Conservation (phyloP, 2,329 filamentous ascomycete species). For the Nannizziopsis barbatae region DNA sequence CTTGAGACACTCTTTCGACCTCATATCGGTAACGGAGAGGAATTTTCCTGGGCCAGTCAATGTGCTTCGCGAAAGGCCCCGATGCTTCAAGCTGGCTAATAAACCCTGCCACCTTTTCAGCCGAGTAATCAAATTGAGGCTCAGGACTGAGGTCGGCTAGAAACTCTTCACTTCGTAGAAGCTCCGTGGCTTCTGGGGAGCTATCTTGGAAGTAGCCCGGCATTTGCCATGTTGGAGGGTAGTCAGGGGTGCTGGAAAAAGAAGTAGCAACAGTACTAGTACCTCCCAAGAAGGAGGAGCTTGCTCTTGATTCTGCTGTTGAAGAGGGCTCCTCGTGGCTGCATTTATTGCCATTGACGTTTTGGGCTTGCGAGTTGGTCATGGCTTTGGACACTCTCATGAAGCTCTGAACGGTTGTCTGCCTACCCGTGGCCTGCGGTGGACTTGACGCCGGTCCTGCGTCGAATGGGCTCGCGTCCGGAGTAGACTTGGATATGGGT, state of each 20-base stretch:
- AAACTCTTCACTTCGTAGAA: slow-evolving; percentile 5
- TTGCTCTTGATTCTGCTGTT: background rate
- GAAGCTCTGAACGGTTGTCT: slow-evolving; percentile 1
- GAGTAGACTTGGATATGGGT: background rate
- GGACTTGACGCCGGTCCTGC: background rate
- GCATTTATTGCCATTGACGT: background rate
- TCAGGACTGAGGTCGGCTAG: background rate
- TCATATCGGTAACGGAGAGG: slow-evolving; percentile 31
- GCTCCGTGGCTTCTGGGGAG: background rate
- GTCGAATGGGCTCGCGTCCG: background rate
- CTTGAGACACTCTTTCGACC: slow-evolving; percentile 26
- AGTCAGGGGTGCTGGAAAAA: slow-evolving; percentile 1
- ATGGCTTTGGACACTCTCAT: slow-evolving; percentile 7
- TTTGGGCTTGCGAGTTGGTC: background rate
- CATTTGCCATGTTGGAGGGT: background rate
- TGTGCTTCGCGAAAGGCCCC: slow-evolving; percentile 27
- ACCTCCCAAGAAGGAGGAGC: slow-evolving; percentile 4
- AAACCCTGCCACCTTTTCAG: slow-evolving; percentile 17
- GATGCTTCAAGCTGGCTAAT: slow-evolving; percentile 22
- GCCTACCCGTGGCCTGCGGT: background rate
- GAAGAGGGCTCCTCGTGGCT: slow-evolving; percentile 2
- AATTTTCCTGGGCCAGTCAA: slow-evolving; percentile 21
- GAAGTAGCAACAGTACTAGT: slow-evolving; percentile 12
- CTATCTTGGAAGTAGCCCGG: too few relatives aligned
- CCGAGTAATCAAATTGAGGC: background rate